Evolutionary conservation across 2,329 filamentous ascomycete species (phyloP), one percentile per base, ranked within the genome.

Genomic region (Elsinoe ampelina): DNA sequence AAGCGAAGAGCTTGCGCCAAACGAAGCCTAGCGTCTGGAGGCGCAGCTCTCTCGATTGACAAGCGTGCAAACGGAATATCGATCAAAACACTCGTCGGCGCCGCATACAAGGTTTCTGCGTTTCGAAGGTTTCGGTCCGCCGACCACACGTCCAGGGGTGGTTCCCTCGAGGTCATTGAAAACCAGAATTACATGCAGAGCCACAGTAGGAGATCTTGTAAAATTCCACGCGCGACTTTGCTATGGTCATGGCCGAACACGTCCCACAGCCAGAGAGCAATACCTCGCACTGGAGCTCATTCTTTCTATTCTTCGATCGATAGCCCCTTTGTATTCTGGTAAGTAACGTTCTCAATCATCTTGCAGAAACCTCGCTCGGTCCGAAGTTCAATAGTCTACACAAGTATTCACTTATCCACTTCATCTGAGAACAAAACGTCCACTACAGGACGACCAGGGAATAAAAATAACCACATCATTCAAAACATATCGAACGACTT

Each of bases 1-100:
- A 36, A 52, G 48, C 32, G 48, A 34, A 35, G 32, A 32, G 48
- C 48, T 52, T 38, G 26, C 13, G 8, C 17, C 35, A 50, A 45
- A 45, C 41, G 19, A 22, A 45, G 20, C 41, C 41, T 45, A 45
- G 41, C 26, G 36, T 52, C n/a, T 11, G 15, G 17, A 15, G 48
- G 36, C 17, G 48, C 48, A 36, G 48, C 48, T 30, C 34, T 38
- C 34, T 36, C 17, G 4, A 12, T 38, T 38, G 11, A 13, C n/a
- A 15, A 48, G 12, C 48, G 34, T 20, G 22, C 32, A 38, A 52
- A 22, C 48, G 19, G 48, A 36, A 52, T 32, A 36, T 52, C 34
- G 48, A 36, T 12, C 30, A 38, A 39, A 52, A 36, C 48, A 52
- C 48, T 39, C 48, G 48, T 39, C 34, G 38, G 34, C 13, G 26